A percentile compares a stretch with the other conserved stretches of the same genome.
Evolutionary conservation across 768 basidiomycete species (phyloP).

Genomic region (Leccinum barrowsii): DNA sequence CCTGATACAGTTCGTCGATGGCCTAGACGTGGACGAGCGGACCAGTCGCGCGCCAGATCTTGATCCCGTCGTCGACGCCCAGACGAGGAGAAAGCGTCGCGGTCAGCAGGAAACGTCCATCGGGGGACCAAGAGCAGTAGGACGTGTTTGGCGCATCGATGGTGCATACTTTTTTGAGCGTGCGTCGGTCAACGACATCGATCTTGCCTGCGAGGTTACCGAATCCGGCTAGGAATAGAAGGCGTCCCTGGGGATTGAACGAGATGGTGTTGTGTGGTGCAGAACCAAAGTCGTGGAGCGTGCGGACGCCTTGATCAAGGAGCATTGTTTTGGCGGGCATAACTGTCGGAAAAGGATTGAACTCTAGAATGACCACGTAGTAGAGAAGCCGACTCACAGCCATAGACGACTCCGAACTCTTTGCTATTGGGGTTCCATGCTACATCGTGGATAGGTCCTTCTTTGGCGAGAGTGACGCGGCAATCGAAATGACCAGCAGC

Average conservation of each 20-base stretch:
- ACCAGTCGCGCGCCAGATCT: slow-evolving; percentile 92
- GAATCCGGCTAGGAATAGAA: slow-evolving; percentile 85
- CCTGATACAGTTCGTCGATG: slow-evolving; percentile 88
- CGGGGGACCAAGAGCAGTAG: slow-evolving; percentile 92
- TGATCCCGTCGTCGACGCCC: slow-evolving; percentile 96
- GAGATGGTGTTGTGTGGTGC: slow-evolving; percentile 88
- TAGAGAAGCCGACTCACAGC: slow-evolving; percentile 61
- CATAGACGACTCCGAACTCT: slow-evolving; percentile 95
- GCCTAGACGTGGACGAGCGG: slow-evolving; percentile 80
- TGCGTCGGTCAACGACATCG: slow-evolving; percentile 87
- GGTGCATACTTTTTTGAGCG: slow-evolving; percentile 69
- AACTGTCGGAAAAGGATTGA: slow-evolving; percentile 40
- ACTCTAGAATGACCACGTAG: not conserved
- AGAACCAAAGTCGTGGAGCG: slow-evolving; percentile 86
- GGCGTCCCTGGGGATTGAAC: slow-evolving; percentile 91
- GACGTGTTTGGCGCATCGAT: slow-evolving; percentile 94
- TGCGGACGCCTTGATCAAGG: slow-evolving; percentile 87
- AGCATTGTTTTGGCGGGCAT: slow-evolving; percentile 95
- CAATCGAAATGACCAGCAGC: slow-evolving; percentile 93
- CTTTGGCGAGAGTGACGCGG: slow-evolving; percentile 85
- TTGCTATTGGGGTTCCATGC: slow-evolving; percentile 95
- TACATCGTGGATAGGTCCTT: slow-evolving; percentile 96
- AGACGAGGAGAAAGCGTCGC: slow-evolving; percentile 94
- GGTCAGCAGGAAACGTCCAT: slow-evolving; percentile 82
- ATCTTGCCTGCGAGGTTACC: slow-evolving; percentile 95